Percentiles rank a stretch among this genome's conserved stretches.
These are phyloP conservation scores for Monosporozyma aquatica DNA, from an alignment of 805 yeast genomes.

Conservation along the genomic window DNA sequence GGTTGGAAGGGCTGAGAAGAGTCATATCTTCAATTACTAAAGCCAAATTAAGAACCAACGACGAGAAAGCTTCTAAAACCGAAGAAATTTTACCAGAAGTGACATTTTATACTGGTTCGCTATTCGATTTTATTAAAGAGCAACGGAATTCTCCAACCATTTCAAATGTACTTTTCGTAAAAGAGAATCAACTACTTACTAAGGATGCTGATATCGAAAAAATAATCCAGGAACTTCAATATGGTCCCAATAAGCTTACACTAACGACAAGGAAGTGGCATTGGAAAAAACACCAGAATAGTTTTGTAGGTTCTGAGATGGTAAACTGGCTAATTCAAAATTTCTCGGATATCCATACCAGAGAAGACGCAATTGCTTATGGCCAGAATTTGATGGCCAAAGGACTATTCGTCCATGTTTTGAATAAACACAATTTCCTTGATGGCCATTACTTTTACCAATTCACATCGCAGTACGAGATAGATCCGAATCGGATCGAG, in stretches of 20 bases:
- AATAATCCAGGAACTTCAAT: conserved; percentile 57
- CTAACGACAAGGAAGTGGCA: conserved; percentile 87
- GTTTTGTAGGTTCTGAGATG: conserved; percentile 78
- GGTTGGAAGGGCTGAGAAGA: conserved; percentile 81
- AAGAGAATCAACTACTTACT: conserved; percentile 33
- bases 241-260: conserved; percentile 48
- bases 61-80: conserved; percentile 32
- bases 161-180: conserved; percentile 30
- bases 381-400: conserved; percentile 71
- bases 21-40: conserved; percentile 55
- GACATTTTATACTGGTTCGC: conserved; percentile 77
- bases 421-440: conserved; percentile 68
- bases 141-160: conserved; percentile 36
- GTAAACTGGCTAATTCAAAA: conserved; percentile 78
- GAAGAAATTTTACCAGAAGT: conserved; percentile 63
- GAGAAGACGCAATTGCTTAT: conserved; percentile 74
- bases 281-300: conserved; percentile 62
- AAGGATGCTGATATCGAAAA: conserved; percentile 42
- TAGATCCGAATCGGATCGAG: conserved; percentile 9
- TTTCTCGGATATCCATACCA: conserved; percentile 66
- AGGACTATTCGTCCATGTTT: conserved; percentile 73
- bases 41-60: conserved; percentile 39
- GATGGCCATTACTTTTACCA: conserved; percentile 92
- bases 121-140: conserved; percentile 54
- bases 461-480: conserved; percentile 44